Percentiles rank a stretch among this genome's conserved stretches.
phyloP scores from a whole-genome alignment of 192 early-diverging fungal genomes.

The Allomyces macrogynus region DNA sequence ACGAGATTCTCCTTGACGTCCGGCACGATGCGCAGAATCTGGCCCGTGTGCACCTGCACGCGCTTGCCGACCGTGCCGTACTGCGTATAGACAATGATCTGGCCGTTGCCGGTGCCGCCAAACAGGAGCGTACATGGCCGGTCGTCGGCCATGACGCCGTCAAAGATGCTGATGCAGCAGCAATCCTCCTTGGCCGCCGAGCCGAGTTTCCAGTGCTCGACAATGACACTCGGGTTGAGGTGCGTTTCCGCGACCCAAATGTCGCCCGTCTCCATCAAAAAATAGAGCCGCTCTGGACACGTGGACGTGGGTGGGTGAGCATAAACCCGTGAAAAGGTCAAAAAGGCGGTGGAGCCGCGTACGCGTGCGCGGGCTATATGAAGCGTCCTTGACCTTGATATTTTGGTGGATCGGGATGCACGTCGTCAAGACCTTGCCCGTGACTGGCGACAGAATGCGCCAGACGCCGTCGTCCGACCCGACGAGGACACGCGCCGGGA shows the following conservation, averaged over 20 bases:
- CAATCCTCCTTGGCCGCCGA: not conserved
- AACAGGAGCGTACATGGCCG: not conserved
- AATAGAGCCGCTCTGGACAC: not conserved
- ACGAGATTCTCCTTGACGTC: not conserved
- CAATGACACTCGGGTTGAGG: not conserved
- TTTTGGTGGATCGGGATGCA: not conserved
- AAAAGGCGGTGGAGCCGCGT: too few relatives aligned
- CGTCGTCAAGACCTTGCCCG: not conserved
- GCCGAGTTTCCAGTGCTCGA: not conserved
- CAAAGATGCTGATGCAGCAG: not conserved
- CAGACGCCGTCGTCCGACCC: not conserved
- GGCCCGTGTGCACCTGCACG: not conserved
- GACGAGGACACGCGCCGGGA: not conserved
- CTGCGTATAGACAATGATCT: not conserved
- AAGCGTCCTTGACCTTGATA: not conserved
- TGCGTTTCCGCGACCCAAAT: not conserved
- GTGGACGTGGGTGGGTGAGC: too few relatives aligned
- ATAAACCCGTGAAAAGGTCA: too few relatives aligned
- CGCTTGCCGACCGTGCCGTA: not conserved
- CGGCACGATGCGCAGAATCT: not conserved
- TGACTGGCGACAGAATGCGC: not conserved
- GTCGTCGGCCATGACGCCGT: not conserved
- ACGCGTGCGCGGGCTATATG: not conserved
- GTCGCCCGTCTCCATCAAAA: not conserved
- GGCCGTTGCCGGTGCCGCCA: not conserved